These are phyloP conservation scores for Cercophora sp. DNA, from an alignment of 495 filamentous ascomycete species.

Conservation along the genomic window DNA sequence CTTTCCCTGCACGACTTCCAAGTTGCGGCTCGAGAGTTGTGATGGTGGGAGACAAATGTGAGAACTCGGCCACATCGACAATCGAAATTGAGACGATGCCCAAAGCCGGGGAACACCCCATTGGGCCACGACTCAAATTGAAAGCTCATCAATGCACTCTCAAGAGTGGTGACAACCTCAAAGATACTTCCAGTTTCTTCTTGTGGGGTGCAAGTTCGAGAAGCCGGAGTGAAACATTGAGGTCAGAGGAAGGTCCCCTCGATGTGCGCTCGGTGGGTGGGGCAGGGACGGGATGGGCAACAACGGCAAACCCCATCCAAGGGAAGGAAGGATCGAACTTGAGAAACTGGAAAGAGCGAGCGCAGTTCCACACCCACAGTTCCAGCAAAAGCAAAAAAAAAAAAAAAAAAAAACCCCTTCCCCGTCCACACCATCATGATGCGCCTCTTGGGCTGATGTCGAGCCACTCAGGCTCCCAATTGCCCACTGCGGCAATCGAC, in stretches of 20 bases:
- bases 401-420: not conserved
- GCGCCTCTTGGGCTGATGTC: not conserved
- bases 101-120: slow-evolving; percentile 2
- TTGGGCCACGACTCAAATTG: slow-evolving; percentile 13
- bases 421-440: slow-evolving; percentile 7
- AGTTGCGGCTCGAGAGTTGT: too few species aligned
- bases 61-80: too few species aligned
- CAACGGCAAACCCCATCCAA: too few species aligned
- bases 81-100: not conserved
- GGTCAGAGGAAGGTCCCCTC: too few species aligned
- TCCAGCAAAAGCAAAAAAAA: not conserved
- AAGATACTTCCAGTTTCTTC: too few species aligned
- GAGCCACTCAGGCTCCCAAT: slow-evolving; percentile 13
- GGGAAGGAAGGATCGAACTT: too few species aligned
- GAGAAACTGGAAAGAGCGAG: not conserved
- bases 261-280: too few species aligned
- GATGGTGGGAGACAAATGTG: too few species aligned
- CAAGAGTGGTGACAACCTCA: too few species aligned
- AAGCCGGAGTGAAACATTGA: too few species aligned
- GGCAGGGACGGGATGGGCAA: too few species aligned
- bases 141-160: not conserved
- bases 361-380: not conserved
- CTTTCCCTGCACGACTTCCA: not conserved
- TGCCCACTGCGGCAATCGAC: slow-evolving; percentile 6
- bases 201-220: too few species aligned